These are phyloP conservation scores for Exsudoporus frostii DNA, from an alignment of 768 basidiomycete species.

Conservation along the genomic window DNA sequence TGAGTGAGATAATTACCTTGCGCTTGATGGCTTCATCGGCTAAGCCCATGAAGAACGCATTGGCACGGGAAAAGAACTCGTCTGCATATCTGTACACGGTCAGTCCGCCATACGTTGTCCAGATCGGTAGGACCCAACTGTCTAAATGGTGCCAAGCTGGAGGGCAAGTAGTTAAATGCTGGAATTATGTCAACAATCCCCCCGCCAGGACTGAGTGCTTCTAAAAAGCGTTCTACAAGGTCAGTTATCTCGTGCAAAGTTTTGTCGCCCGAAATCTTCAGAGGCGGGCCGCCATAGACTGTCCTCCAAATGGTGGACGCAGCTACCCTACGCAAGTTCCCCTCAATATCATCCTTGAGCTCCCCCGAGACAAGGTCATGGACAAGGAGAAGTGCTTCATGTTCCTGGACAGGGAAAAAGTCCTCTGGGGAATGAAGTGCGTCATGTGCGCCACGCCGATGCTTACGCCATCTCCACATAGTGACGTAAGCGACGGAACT, in stretches of 20 bases:
- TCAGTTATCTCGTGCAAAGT: constrained; percentile 3
- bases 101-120: neutral
- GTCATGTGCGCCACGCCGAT: constrained; percentile 5
- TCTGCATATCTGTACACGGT: constrained; percentile 1
- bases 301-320: constrained; percentile 7
- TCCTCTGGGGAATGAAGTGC: neutral
- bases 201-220: constrained; percentile 2
- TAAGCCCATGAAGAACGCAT: neutral
- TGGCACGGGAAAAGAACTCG: constrained; percentile 3
- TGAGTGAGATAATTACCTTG: neutral
- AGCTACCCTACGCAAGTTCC: constrained; percentile 2
- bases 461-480: constrained; percentile 1
- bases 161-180: neutral
- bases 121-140: neutral
- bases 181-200: constrained; percentile 8
- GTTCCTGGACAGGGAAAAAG: constrained; percentile 4
- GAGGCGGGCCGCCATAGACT: constrained; percentile 3
- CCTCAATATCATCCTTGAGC: neutral
- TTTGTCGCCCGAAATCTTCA: neutral
- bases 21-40: constrained; percentile 6
- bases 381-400: constrained; percentile 6
- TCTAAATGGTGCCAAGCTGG: constrained; percentile 6
- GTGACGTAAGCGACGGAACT: neutral
- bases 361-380: constrained; percentile 1
- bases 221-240: neutral